Conservation (phyloP, 2,329 filamentous ascomycete species). For the Pyrenochaeta sp. region DNA sequence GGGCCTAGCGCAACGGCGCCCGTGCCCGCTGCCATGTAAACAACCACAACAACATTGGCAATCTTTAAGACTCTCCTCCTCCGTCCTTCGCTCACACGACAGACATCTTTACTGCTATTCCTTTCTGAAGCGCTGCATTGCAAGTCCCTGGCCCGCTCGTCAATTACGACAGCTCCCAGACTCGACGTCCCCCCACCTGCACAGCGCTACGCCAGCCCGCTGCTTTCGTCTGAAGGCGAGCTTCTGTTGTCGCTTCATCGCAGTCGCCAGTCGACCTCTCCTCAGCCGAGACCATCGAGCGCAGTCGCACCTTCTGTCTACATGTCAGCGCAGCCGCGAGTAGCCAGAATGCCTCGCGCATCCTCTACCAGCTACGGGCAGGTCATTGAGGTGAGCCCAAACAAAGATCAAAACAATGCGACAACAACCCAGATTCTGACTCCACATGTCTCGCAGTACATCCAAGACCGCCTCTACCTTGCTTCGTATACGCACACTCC, state of each 20-base stretch:
- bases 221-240: constrained; percentile 27
- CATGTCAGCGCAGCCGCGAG: constrained; percentile 38
- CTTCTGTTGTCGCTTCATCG: constrained; percentile 13
- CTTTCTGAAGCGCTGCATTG: constrained; percentile 28
- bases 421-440: constrained; percentile 16
- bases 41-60: constrained; percentile 36
- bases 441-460: constrained; percentile 22
- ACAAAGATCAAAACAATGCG: constrained; percentile 35
- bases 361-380: constrained; percentile 72
- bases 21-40: constrained; percentile 19
- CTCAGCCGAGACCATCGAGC: constrained; percentile 9
- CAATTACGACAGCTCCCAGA: constrained; percentile 24
- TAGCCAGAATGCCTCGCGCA: constrained; percentile 40
- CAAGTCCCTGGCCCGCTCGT: constrained; percentile 27
- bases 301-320: constrained; percentile 22
- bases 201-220: constrained; percentile 19
- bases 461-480: constrained; percentile 87
- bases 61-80: constrained; percentile 34
- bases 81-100: constrained; percentile 38
- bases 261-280: constrained; percentile 17
- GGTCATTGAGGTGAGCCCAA: constrained; percentile 88
- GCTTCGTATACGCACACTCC: constrained; percentile 88
- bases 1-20: constrained; percentile 20
- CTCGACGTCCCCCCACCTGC: constrained; percentile 16
- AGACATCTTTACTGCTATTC: constrained; percentile 49